A percentile compares a stretch with the other conserved stretches of the same genome.
Evolutionary conservation across 2,329 filamentous ascomycete species (phyloP).

Genomic region (Epichloe hybrida): DNA sequence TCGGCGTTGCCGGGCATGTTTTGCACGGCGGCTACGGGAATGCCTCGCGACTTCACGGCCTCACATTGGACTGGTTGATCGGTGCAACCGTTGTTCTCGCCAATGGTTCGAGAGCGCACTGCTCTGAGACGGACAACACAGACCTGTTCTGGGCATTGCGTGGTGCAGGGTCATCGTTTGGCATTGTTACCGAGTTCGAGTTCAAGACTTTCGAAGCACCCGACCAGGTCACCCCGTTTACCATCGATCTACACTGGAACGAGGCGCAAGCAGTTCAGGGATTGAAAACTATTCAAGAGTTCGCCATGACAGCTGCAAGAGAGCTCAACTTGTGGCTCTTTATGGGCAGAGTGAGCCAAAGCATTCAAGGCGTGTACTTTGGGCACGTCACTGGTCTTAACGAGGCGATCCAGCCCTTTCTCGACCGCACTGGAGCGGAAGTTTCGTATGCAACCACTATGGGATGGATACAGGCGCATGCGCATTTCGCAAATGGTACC

Average conservation of each 20-base stretch:
- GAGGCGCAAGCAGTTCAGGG: slow-evolving; percentile 9
- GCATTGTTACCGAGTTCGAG: slow-evolving; percentile 19
- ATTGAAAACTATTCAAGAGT: slow-evolving; percentile 13
- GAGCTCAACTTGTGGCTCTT: slow-evolving; percentile 19
- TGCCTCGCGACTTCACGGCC: slow-evolving; percentile 38
- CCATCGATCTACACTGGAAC: slow-evolving; percentile 5
- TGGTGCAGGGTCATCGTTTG: slow-evolving; percentile 32
- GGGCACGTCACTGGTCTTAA: slow-evolving; percentile 8
- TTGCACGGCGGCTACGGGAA: slow-evolving; percentile 47
- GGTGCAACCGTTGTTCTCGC: slow-evolving; percentile 25
- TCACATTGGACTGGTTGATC: slow-evolving; percentile 30
- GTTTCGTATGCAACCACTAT: slow-evolving; percentile 5
- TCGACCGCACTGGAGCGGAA: neutral
- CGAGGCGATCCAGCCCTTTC: neutral
- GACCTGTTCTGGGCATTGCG: slow-evolving; percentile 36
- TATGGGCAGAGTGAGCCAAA: slow-evolving; percentile 8
- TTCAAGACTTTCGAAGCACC: slow-evolving; percentile 15
- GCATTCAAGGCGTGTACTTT: slow-evolving; percentile 15
- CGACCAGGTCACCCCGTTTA: slow-evolving; percentile 10
- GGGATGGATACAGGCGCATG: slow-evolving; percentile 15
- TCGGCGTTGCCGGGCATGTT: slow-evolving; percentile 45
- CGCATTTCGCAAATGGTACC: slow-evolving; percentile 10
- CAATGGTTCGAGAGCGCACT: slow-evolving; percentile 19
- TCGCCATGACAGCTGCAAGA: slow-evolving; percentile 10
- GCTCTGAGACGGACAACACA: slow-evolving; percentile 25